These are phyloP conservation scores for Pancytospora philotis DNA, from an alignment of 371 early-diverging fungal genomes.

Conservation along the genomic window DNA sequence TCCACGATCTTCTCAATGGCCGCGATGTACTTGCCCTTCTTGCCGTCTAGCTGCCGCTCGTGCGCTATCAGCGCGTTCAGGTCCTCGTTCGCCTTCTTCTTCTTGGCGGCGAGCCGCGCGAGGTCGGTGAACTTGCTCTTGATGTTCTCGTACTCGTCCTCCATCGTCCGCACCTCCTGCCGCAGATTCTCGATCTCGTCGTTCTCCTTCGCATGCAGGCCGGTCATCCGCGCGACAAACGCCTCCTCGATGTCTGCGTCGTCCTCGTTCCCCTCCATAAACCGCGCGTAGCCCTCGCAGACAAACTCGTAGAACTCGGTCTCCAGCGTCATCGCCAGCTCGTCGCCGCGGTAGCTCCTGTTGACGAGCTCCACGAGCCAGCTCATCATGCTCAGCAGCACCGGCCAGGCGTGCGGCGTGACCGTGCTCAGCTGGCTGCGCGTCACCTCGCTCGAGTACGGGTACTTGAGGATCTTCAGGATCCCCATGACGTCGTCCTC, in stretches of 20 bases:
- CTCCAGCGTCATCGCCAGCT: slow-evolving; percentile 14
- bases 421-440: slow-evolving; percentile 70
- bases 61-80: slow-evolving; percentile 43
- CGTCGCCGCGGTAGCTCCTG: slow-evolving; percentile 10
- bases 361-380: slow-evolving; percentile 76
- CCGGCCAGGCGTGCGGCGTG: slow-evolving; percentile 75
- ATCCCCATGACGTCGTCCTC: slow-evolving; percentile 73
- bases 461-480: slow-evolving; percentile 71
- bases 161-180: slow-evolving; percentile 20
- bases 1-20: slow-evolving; percentile 38
- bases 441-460: slow-evolving; percentile 72
- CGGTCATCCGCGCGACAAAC: slow-evolving; percentile 40
- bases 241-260: slow-evolving; percentile 23
- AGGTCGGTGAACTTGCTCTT: slow-evolving; percentile 1
- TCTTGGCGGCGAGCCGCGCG: slow-evolving; percentile 37
- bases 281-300: slow-evolving; percentile 56
- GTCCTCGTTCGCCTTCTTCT: slow-evolving; percentile 45
- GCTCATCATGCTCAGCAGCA: slow-evolving; percentile 68
- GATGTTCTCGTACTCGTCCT: background rate
- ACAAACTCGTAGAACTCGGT: slow-evolving; percentile 54
- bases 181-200: slow-evolving; percentile 24
- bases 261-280: slow-evolving; percentile 57
- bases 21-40: slow-evolving; percentile 49
- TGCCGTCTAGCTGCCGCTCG: slow-evolving; percentile 48
- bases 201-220: slow-evolving; percentile 29